Conservation (phyloP, 129 eudicot species). For the Pseudognaphalium luteoalbum region DNA sequence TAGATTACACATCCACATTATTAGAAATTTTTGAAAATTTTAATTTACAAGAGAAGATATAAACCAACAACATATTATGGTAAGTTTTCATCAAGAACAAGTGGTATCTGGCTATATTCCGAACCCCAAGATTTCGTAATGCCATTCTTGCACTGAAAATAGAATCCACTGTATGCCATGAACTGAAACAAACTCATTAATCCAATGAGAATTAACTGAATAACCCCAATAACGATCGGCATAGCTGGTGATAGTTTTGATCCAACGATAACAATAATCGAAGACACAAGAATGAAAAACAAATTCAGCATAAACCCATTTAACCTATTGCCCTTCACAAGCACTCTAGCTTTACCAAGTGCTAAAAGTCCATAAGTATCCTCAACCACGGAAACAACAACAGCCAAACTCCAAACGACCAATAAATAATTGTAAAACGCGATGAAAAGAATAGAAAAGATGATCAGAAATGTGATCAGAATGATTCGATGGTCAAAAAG, state of each 20-base stretch:
- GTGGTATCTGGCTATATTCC: constrained; percentile 34
- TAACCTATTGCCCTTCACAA: constrained; percentile 33
- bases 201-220: constrained; percentile 14
- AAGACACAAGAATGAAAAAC: neutral
- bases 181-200: constrained; percentile 25
- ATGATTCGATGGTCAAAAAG: constrained; percentile 15
- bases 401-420: constrained; percentile 34
- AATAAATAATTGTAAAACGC: constrained; percentile 26
- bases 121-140: constrained; percentile 35
- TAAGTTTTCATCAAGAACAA: constrained; percentile 21
- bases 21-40: too few species aligned
- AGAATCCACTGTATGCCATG: constrained; percentile 44
- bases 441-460: constrained; percentile 14
- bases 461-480: constrained; percentile 1
- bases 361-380: constrained; percentile 40
- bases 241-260: neutral
- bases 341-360: constrained; percentile 35
- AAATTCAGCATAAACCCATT: constrained; percentile 32
- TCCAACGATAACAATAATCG: neutral
- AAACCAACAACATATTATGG: constrained; percentile 7
- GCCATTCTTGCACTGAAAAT: constrained; percentile 48
- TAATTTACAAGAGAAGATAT: neutral
- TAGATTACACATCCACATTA: neutral
- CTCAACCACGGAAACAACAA: constrained; percentile 49
- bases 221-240: constrained; percentile 14